phyloP scores from a whole-genome alignment of 2,329 filamentous ascomycete genomes.

The Diaporthe australafricana region DNA sequence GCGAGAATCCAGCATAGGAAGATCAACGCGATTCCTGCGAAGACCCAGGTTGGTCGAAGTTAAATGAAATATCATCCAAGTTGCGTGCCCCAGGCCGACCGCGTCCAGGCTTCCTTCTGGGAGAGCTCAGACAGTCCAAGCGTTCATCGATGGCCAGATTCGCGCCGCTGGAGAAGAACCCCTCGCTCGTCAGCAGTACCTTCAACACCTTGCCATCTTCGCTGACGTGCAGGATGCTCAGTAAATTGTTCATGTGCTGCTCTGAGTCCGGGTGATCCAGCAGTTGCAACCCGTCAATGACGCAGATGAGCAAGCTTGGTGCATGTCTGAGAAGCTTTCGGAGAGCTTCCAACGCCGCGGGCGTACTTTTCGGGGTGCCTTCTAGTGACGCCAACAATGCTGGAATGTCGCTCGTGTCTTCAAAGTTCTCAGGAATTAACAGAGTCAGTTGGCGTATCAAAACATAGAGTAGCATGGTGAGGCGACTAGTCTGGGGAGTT shows the following conservation, averaged over 20 bases:
- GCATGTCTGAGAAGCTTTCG: background rate
- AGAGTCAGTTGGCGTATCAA: background rate
- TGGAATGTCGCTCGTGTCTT: background rate
- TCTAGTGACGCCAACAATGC: background rate
- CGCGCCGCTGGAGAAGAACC: background rate
- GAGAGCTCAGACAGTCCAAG: background rate
- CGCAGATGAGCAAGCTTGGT: background rate
- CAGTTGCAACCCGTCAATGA: background rate
- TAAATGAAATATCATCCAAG: background rate
- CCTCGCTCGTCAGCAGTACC: background rate
- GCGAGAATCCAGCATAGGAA: no score
- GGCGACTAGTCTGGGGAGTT: background rate
- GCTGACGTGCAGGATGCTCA: background rate
- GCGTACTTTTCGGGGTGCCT: background rate
- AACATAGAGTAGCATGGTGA: background rate
- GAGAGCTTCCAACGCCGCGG: background rate
- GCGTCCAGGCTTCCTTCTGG: background rate
- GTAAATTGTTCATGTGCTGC: background rate
- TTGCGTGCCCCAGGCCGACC: background rate
- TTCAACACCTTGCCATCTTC: background rate
- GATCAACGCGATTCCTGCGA: no score
- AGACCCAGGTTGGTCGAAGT: no score
- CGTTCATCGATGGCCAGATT: background rate
- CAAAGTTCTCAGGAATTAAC: background rate
- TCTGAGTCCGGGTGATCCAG: background rate